These are phyloP conservation scores for Plasmodium berghei DNA, from an alignment of 169 alveolate genomes.

Conservation along the genomic window DNA sequence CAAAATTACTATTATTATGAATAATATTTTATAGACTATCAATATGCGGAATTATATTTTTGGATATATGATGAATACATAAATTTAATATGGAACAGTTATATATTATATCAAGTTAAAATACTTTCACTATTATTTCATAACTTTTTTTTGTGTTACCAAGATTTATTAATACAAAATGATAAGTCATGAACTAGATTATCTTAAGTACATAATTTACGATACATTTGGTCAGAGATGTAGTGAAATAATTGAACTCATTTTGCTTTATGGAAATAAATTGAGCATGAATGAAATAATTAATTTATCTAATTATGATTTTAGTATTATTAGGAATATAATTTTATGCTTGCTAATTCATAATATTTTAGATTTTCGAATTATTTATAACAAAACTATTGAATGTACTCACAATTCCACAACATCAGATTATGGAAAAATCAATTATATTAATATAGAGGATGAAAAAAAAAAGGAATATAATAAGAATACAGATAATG, in stretches of 20 bases:
- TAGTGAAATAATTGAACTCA: conserved; percentile 53
- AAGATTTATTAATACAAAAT: not conserved
- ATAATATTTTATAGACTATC: too few species aligned
- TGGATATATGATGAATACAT: too few species aligned
- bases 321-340: conserved; percentile 39
- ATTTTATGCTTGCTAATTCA: conserved; percentile 52
- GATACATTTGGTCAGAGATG: conserved; percentile 50
- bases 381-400: conserved; percentile 26
- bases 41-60: too few species aligned
- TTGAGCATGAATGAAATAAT: conserved; percentile 53
- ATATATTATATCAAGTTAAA: not conserved
- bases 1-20: too few species aligned
- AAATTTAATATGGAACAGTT: too few species aligned
- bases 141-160: not conserved
- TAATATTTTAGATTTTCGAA: conserved; percentile 31
- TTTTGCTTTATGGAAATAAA: conserved; percentile 60
- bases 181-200: conserved; percentile 59
- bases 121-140: not conserved
- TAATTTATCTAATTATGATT: conserved; percentile 49
- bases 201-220: conserved; percentile 41
- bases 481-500: not conserved
- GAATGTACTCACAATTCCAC: conserved; percentile 43
- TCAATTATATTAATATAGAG: not conserved
- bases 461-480: not conserved
- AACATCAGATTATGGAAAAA: not conserved